These are phyloP conservation scores for Physcia stellaris DNA, from an alignment of 495 filamentous ascomycete species.

Conservation along the genomic window DNA sequence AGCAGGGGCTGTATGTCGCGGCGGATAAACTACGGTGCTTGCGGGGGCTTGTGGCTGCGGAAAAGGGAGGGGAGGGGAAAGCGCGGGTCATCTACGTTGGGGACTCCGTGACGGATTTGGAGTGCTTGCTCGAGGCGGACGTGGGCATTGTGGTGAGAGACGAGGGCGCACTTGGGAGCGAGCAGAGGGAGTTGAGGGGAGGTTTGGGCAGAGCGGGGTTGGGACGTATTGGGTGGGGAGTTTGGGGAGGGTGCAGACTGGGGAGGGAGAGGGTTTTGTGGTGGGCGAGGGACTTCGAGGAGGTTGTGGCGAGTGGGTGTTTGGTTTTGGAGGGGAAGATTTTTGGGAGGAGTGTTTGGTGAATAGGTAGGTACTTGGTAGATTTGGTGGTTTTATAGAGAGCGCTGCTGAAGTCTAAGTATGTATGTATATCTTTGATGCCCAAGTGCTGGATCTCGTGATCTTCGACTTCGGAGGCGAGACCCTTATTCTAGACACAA, in stretches of 20 bases:
- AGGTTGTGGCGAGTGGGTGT: too few species aligned
- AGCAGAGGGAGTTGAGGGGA: constrained; percentile 2
- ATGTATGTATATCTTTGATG: too few species aligned
- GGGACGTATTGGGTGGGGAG: background rate
- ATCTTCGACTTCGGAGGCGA: too few species aligned
- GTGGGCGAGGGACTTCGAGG: constrained; percentile 3
- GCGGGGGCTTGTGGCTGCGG: constrained; percentile 4
- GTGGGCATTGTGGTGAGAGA: constrained; percentile 16
- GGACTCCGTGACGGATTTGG: constrained; percentile 18
- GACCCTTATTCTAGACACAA: too few species aligned
- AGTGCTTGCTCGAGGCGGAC: constrained; percentile 17
- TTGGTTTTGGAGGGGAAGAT: too few species aligned
- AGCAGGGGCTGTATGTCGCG: constrained; percentile 1
- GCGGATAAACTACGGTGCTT: constrained; percentile 12
- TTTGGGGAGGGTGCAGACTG: background rate
- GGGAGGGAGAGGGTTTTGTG: constrained; percentile 1
- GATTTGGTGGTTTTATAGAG: too few species aligned
- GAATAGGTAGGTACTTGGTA: too few species aligned
- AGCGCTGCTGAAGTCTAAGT: too few species aligned
- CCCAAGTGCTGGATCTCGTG: too few species aligned
- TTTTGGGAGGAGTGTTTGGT: too few species aligned
- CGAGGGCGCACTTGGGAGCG: background rate
- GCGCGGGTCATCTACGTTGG: constrained; percentile 17
- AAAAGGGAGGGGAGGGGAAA: background rate
- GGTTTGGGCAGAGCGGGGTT: constrained; percentile 1